These are phyloP conservation scores for Suhomyces atakaporum DNA, from an alignment of 1,139 yeast genomes.

Conservation along the genomic window DNA sequence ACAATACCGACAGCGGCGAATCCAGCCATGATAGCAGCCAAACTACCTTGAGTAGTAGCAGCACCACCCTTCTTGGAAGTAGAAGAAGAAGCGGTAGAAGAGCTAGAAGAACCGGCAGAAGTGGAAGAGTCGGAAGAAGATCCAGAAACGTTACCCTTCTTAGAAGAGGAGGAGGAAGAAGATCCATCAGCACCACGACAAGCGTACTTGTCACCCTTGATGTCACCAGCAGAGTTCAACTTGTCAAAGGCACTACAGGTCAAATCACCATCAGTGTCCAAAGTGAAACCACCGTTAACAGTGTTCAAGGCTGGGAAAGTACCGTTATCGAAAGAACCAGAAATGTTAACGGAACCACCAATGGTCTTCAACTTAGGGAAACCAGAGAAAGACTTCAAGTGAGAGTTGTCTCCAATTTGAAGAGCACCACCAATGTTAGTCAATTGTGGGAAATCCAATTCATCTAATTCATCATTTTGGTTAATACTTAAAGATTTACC, in stretches of 20 bases:
- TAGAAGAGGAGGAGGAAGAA: slow-evolving; percentile 54
- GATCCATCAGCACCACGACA: slow-evolving; percentile 74
- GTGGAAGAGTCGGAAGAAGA: slow-evolving; percentile 32
- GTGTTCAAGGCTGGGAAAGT: slow-evolving; percentile 68
- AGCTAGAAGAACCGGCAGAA: slow-evolving; percentile 27
- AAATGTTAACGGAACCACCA: slow-evolving; percentile 83
- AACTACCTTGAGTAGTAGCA: slow-evolving; percentile 37
- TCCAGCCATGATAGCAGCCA: slow-evolving; percentile 56
- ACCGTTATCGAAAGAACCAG: slow-evolving; percentile 81
- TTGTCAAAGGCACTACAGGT: slow-evolving; percentile 76
- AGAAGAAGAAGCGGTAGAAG: slow-evolving; percentile 22
- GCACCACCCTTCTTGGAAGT: slow-evolving; percentile 32
- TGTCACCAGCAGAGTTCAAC: slow-evolving; percentile 69
- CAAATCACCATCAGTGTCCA: slow-evolving; percentile 77
- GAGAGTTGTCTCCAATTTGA: slow-evolving; percentile 79
- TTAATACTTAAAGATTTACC: slow-evolving; percentile 82
- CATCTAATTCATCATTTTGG: slow-evolving; percentile 71
- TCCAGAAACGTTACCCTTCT: slow-evolving; percentile 32
- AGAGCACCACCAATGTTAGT: slow-evolving; percentile 84
- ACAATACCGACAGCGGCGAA: slow-evolving; percentile 66
- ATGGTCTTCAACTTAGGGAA: slow-evolving; percentile 73
- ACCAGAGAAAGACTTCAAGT: slow-evolving; percentile 64
- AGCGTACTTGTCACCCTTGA: slow-evolving; percentile 85
- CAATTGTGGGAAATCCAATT: slow-evolving; percentile 69
- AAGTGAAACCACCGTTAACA: slow-evolving; percentile 89